Evolutionary conservation across 208 protist species (phyloP).

Genomic region (Wallacemonas sp.): DNA sequence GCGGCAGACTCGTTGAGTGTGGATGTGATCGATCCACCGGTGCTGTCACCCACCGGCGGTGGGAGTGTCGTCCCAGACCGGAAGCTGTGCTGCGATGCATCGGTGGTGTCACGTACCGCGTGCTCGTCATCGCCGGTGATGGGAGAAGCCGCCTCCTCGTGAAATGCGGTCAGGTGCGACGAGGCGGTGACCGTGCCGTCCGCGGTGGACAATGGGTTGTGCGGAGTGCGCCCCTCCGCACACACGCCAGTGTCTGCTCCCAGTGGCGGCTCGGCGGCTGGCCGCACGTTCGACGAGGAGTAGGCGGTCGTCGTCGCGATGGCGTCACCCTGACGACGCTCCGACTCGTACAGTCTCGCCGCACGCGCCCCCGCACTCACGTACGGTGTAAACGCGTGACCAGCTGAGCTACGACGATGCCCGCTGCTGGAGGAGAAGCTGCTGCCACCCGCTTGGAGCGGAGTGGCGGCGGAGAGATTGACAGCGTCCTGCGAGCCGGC

Average conservation of each 20-base stretch:
- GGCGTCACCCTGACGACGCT: no score
- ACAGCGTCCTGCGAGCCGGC: not conserved
- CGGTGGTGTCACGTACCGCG: not conserved
- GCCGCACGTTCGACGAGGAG: not conserved
- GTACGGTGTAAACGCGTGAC: no score
- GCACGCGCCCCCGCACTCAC: no score
- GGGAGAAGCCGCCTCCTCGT: not conserved
- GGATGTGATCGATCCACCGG: not conserved
- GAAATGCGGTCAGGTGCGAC: not conserved
- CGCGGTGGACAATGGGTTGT: no score
- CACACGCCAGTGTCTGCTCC: no score
- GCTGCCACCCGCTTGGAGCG: no score
- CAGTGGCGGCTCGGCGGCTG: no score
- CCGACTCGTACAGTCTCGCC: no score
- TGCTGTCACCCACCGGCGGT: not conserved
- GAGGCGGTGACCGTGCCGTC: constrained; percentile 1
- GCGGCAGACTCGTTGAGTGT: not conserved
- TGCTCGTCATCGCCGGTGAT: not conserved
- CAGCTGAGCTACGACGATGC: no score
- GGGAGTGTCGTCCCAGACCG: not conserved
- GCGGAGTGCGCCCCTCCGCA: no score
- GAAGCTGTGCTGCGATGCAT: constrained; percentile 3
- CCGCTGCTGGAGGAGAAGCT: no score
- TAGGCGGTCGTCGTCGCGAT: not conserved
- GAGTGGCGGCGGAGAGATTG: not conserved